A percentile compares a stretch with the other conserved stretches of the same genome.
Evolutionary conservation across 2,329 filamentous ascomycete species (phyloP).

Genomic region (Fusarium piperis): DNA sequence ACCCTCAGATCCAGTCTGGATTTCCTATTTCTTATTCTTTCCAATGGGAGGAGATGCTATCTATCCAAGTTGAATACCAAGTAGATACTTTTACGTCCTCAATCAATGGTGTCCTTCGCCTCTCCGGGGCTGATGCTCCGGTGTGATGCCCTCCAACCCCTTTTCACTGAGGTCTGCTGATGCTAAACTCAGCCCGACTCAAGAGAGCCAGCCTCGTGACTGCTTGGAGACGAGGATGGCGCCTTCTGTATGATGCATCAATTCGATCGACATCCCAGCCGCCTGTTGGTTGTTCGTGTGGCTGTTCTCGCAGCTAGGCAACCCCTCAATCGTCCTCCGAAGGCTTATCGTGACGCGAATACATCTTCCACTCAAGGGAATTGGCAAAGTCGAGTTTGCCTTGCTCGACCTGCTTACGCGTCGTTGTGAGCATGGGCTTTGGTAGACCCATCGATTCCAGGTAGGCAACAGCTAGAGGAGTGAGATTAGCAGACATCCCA

Average conservation of each 20-base stretch:
- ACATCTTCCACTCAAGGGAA: constrained; percentile 69
- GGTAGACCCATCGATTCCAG: constrained; percentile 74
- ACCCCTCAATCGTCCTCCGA: constrained; percentile 40
- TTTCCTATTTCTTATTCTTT: not conserved
- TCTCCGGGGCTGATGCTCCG: not conserved
- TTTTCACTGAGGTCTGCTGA: not conserved
- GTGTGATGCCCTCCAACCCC: not conserved
- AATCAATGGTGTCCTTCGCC: not conserved
- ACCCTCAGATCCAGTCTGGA: not conserved
- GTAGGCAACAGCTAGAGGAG: constrained; percentile 62
- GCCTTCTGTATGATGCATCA: not conserved
- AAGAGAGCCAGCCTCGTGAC: not conserved
- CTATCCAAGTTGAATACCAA: not conserved
- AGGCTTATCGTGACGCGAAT: constrained; percentile 67
- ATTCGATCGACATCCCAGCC: not conserved
- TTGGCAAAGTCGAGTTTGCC: constrained; percentile 67
- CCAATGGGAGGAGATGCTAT: not conserved
- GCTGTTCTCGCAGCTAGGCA: not conserved
- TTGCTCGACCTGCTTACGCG: constrained; percentile 68
- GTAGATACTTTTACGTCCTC: not conserved
- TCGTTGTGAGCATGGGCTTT: constrained; percentile 65
- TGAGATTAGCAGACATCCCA: constrained; percentile 7
- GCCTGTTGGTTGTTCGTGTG: not conserved
- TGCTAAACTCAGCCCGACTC: not conserved
- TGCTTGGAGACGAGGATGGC: not conserved